Evolutionary conservation across 2,329 filamentous ascomycete species (phyloP).

Genomic region (Trichoderma sp.): DNA sequence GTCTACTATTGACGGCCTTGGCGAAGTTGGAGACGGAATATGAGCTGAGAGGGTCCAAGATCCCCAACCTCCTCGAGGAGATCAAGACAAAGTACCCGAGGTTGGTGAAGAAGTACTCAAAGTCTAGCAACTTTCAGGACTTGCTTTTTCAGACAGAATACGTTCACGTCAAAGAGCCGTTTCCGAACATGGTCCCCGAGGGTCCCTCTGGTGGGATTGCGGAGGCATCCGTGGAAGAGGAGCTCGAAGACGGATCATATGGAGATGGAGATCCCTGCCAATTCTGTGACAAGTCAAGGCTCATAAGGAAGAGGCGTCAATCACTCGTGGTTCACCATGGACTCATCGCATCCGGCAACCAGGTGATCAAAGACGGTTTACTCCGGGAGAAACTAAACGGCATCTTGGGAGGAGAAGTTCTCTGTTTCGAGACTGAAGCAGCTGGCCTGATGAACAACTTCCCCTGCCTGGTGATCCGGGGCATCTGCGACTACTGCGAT

Average conservation of each 20-base stretch:
- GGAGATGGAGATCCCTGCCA: not conserved
- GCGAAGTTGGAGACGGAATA: constrained; percentile 28
- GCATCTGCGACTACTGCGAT: constrained; percentile 45
- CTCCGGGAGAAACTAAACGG: constrained; percentile 26
- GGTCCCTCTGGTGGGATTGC: constrained; percentile 3
- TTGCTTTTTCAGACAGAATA: constrained; percentile 25
- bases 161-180: constrained; percentile 22
- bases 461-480: constrained; percentile 40
- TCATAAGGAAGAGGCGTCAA: not conserved
- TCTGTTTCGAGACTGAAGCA: constrained; percentile 37
- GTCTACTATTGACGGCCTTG: constrained; percentile 28
- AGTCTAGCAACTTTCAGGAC: constrained; percentile 29
- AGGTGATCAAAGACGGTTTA: constrained; percentile 30
- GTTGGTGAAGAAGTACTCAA: constrained; percentile 20
- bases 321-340: constrained; percentile 32
- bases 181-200: constrained; percentile 13
- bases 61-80: constrained; percentile 5
- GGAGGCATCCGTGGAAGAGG: not conserved
- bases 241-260: not conserved
- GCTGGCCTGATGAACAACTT: constrained; percentile 32
- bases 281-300: not conserved
- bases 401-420: not conserved
- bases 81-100: constrained; percentile 17
- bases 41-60: constrained; percentile 7
- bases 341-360: constrained; percentile 34